Base-by-base conservation (phyloP, 208 protist genomes). In the Acanthamoeba sp. region DNA sequence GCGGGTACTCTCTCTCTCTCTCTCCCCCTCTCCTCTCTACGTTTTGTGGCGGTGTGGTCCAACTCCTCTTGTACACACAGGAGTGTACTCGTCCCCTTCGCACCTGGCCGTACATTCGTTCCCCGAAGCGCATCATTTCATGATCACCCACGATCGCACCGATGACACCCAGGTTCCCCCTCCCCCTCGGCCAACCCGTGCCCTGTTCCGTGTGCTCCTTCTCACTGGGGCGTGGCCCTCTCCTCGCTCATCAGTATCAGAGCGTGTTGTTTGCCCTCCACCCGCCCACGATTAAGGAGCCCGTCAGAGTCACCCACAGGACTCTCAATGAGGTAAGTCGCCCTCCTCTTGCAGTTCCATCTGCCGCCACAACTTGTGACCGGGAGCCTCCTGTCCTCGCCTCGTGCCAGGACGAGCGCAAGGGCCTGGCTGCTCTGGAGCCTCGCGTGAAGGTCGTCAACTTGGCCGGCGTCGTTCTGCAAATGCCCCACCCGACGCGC, bases 371-470 rank as follows among this genome's bases (percentile, higher is more conserved):
- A n/a, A n/a, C n/a, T n/a, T n/a, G n/a, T n/a, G n/a, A n/a, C n/a
- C n/a, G n/a, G n/a, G n/a, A n/a, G n/a, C n/a, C n/a, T 69, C 6
- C 12, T 69, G 5, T 69, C 29, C 59, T 69, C 0, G n/a, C n/a
- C n/a, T n/a, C n/a, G n/a, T n/a, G n/a, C n/a, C n/a, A 69, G 29
- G 76, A 85, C 59, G 76, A 85, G n/a, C 38, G 45, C 10, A 10
- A 87, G 27, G 45, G 38, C 29, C 6, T 59, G 12, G 18, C 78
- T 24, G 14, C n/a, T 12, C 24, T 87, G 78, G 45, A 87, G 42
- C 78, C 78, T 29, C 24, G 78, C 3, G 42, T 87, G 78, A 87
- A 87, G 78, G 78, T 87, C 24, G 27, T 87, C 45, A 87, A 87
- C 24, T 29, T 87, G 38, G 78, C 45, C 12, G 78, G 78, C 29